Percentiles rank a stretch among this genome's conserved stretches.
phyloP scores from a whole-genome alignment of 1,284 basidiomycete genomes.

The Anthracocystis setariae region DNA sequence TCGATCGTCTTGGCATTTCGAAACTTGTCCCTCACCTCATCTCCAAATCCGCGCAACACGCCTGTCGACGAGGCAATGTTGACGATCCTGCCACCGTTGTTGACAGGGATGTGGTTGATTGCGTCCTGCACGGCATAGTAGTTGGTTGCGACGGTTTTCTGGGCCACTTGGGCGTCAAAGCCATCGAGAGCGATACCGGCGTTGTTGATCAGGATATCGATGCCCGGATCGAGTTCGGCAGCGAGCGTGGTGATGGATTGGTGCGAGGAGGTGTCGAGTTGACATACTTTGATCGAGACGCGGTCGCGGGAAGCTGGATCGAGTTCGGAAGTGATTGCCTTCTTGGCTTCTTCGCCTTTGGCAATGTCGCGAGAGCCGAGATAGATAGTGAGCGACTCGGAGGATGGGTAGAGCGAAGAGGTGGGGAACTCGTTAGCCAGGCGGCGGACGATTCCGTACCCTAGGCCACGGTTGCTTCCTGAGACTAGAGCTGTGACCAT shows the following conservation, averaged over 20 bases:
- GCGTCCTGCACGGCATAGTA: constrained; percentile 57
- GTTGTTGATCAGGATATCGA: constrained; percentile 63
- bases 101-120: constrained; percentile 49
- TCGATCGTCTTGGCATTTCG: constrained; percentile 26
- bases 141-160: constrained; percentile 60
- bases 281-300: constrained; percentile 42
- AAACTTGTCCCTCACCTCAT: constrained; percentile 47
- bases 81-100: constrained; percentile 52
- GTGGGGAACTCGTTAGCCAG: constrained; percentile 53
- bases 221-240: constrained; percentile 32
- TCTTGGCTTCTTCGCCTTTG: constrained; percentile 57
- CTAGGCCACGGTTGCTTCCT: constrained; percentile 47
- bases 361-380: constrained; percentile 52
- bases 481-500: constrained; percentile 51
- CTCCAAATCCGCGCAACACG: constrained; percentile 47
- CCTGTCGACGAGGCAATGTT: constrained; percentile 58
- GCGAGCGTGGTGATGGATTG: constrained; percentile 40
- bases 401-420: constrained; percentile 27
- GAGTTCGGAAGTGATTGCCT: constrained; percentile 48
- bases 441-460: constrained; percentile 57
- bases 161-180: constrained; percentile 57
- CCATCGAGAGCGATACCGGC: constrained; percentile 63
- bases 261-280: constrained; percentile 39
- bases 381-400: constrained; percentile 59
- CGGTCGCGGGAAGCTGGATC: constrained; percentile 21